phyloP scores from a whole-genome alignment of 179 eudicot species.

The Nepenthes alata region DNA sequence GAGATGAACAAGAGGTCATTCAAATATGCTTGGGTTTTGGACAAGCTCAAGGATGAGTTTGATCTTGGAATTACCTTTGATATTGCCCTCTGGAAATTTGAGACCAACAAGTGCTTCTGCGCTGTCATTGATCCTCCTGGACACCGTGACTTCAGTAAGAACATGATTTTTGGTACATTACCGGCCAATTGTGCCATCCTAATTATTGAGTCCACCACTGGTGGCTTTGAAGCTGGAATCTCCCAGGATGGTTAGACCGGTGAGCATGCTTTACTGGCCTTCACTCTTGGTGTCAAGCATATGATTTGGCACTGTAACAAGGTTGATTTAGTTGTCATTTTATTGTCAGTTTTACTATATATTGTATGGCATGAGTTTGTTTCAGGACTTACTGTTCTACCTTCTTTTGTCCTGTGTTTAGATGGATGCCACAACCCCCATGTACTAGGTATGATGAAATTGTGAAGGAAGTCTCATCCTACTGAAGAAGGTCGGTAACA shows the following conservation, averaged over 20 bases:
- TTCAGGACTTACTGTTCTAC: no score
- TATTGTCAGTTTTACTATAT: not conserved
- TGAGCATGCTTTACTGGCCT: not conserved
- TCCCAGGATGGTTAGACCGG: constrained; percentile 4
- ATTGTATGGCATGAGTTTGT: no score
- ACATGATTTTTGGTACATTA: constrained; percentile 2
- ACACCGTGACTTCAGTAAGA: not conserved
- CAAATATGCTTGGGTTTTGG: constrained; percentile 7
- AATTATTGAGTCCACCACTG: constrained; percentile 3
- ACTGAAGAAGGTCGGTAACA: constrained; percentile 4
- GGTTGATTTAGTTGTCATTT: not conserved
- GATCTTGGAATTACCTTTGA: not conserved
- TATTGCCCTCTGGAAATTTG: not conserved
- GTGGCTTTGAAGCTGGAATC: constrained; percentile 5
- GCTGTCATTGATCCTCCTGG: constrained; percentile 3
- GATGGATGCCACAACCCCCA: constrained; percentile 14
- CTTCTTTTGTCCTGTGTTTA: not conserved
- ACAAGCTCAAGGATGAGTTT: constrained; percentile 7
- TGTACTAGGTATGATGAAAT: constrained; percentile 12
- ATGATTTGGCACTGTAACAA: constrained; percentile 1
- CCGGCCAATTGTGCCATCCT: constrained; percentile 1
- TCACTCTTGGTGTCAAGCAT: not conserved
- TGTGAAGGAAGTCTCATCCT: constrained; percentile 9
- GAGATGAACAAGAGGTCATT: constrained; percentile 2
- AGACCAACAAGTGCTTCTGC: not conserved